Evolutionary conservation across 2,329 filamentous ascomycete genomes (phyloP).

Genomic region (Sodiomyces alkalinus): DNA sequence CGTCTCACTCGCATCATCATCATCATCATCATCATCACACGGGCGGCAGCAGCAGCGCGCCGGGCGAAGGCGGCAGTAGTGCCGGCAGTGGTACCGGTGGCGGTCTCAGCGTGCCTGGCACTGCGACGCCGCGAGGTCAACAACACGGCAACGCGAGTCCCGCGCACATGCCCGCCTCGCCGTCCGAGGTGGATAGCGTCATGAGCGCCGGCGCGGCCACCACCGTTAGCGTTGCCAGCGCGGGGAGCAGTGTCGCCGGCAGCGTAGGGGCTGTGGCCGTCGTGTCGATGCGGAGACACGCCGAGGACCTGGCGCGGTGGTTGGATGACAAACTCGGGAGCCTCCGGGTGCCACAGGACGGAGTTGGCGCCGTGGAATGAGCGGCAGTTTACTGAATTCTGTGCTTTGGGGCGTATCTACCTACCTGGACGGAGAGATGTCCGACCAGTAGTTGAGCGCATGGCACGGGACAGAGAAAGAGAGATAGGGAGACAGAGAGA

Average conservation of each 20-base stretch:
- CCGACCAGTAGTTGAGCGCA: slow-evolving; percentile 9
- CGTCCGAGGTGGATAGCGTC: slow-evolving; percentile 31
- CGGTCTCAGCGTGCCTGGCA: slow-evolving; percentile 10
- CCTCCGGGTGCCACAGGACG: slow-evolving; percentile 37
- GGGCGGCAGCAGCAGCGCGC: background rate
- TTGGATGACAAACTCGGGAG: slow-evolving; percentile 44
- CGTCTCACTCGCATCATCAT: slow-evolving; percentile 5
- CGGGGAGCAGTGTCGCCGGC: slow-evolving; percentile 21
- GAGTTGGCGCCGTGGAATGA: slow-evolving; percentile 25
- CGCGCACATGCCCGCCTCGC: slow-evolving; percentile 15
- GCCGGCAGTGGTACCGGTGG: slow-evolving; percentile 8
- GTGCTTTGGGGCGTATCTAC: too few relatives aligned
- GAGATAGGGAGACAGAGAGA: too few relatives aligned
- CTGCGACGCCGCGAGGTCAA: slow-evolving; percentile 9
- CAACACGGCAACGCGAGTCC: slow-evolving; percentile 15
- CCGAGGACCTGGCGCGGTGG: slow-evolving; percentile 43
- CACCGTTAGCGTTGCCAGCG: slow-evolving; percentile 22
- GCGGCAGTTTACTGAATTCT: too few relatives aligned
- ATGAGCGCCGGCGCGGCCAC: slow-evolving; percentile 28
- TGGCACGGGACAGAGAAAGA: too few relatives aligned
- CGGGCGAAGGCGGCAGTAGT: too few relatives aligned
- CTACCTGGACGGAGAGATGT: too few relatives aligned
- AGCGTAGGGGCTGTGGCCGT: slow-evolving; percentile 28
- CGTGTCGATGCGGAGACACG: slow-evolving; percentile 36
- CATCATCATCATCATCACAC: slow-evolving; percentile 8